Percentiles rank a stretch among this genome's conserved stretches.
Conservation (phyloP, 1,139 yeast species). For the Suhomyces ambrosiae region DNA sequence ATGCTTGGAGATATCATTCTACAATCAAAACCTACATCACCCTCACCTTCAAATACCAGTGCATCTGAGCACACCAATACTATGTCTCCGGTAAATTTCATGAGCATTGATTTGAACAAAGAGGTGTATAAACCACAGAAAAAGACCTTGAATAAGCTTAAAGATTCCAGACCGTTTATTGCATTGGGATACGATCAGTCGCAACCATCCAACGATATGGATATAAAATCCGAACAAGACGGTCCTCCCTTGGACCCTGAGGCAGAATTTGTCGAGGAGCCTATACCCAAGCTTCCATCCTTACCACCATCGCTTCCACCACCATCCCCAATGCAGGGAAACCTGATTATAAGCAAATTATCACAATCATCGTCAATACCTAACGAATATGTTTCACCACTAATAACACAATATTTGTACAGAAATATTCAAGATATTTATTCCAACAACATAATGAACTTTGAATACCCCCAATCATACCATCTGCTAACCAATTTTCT, state of each 20-base stretch:
- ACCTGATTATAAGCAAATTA: constrained; percentile 15
- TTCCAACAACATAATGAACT: constrained; percentile 54
- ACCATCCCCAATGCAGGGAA: constrained; percentile 3
- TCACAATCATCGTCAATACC: constrained; percentile 20
- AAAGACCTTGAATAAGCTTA: constrained; percentile 11
- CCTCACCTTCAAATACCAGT: constrained; percentile 41
- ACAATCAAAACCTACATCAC: constrained; percentile 55
- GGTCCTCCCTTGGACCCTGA: constrained; percentile 4
- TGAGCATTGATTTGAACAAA: constrained; percentile 9
- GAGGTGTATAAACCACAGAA: constrained; percentile 13
- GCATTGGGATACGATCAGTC: constrained; percentile 34
- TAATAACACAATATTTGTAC: constrained; percentile 59
- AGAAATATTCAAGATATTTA: constrained; percentile 69
- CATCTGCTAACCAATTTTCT: constrained; percentile 61
- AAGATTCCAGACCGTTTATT: constrained; percentile 41
- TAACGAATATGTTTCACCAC: constrained; percentile 52
- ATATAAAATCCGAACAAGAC: background rate
- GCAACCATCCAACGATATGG: background rate
- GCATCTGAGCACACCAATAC: constrained; percentile 26
- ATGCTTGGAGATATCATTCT: constrained; percentile 59
- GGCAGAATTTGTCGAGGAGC: background rate
- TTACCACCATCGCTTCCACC: constrained; percentile 3
- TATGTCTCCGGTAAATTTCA: constrained; percentile 19
- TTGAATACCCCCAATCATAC: constrained; percentile 69
- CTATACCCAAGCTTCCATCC: constrained; percentile 1